Conservation (phyloP, 192 early-diverging fungal species). For the Gonapodya prolifera region DNA sequence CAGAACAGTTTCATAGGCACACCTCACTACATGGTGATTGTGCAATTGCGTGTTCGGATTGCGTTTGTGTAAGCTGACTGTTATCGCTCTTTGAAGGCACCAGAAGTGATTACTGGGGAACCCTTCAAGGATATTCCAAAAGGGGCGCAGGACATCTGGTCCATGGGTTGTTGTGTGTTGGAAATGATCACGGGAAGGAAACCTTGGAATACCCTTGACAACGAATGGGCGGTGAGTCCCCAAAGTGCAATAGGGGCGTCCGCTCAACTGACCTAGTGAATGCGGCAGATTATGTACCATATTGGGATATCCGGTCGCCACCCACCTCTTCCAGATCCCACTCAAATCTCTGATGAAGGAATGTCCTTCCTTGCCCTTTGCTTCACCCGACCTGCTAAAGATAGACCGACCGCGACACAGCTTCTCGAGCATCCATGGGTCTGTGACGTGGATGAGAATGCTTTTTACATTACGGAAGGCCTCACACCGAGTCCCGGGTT, state of each 20-base stretch:
- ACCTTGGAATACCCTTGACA: slow-evolving; percentile 80
- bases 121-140: slow-evolving; percentile 43
- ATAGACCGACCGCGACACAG: slow-evolving; percentile 63
- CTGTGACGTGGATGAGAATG: slow-evolving; percentile 14
- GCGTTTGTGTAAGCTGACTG: not conserved
- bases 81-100: slow-evolving; percentile 13
- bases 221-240: slow-evolving; percentile 69
- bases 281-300: slow-evolving; percentile 55
- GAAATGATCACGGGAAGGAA: slow-evolving; percentile 81
- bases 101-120: slow-evolving; percentile 74
- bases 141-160: slow-evolving; percentile 86
- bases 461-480: not conserved
- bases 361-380: slow-evolving; percentile 67
- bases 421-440: slow-evolving; percentile 66
- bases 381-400: slow-evolving; percentile 54
- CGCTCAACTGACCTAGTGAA: not conserved
- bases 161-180: slow-evolving; percentile 76
- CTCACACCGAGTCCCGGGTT: not conserved
- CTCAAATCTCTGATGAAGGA: slow-evolving; percentile 48
- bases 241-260: not conserved
- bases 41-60: not conserved
- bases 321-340: slow-evolving; percentile 61
- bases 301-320: slow-evolving; percentile 53
- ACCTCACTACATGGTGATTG: slow-evolving; percentile 22
- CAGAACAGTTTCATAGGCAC: slow-evolving; percentile 22